Evolutionary conservation across 2,329 filamentous ascomycete species (phyloP), one percentile per base, ranked within the genome.

Genomic region (Talaromyces sp.): DNA sequence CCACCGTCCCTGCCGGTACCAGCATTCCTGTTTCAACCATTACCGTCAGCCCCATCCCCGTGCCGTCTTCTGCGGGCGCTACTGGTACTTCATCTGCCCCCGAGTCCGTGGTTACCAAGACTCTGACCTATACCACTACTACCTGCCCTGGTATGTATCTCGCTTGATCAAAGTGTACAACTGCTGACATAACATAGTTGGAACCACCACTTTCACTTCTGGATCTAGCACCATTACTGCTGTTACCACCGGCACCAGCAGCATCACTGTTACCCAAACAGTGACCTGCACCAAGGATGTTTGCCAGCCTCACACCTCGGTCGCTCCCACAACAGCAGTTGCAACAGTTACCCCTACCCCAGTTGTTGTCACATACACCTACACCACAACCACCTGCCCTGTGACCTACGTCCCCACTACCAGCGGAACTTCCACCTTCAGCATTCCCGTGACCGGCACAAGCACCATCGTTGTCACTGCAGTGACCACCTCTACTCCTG

Each of bases 391-490:
- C 13, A 67, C 65, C 3, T 67, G 65, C 33, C 65, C 65, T 62
- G 65, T 67, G 1, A 58, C 24, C 27, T 60, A 67, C 11, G 47
- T 39, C 13, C 62, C 65, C 35, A 59, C 63, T 14, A 64, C 63
- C 2, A 67, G 62, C 39, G 65, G 65, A 35, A 52, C 50, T 9
- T 60, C 65, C n/a, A 65, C 58, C 11, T 43, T 65, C 39, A 60
- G 58, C 19, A 27, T 62, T 16, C 63, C 65, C n/a, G 58, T 67
- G 22, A 67, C 65, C 6, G 58, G 60, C 41, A 67, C 65, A 22
- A 67, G 59, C 63, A 67, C 65, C 22, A 67, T 67, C 22, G 52
- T 49, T 6, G 63, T 67, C 13, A 67, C 65, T 41, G 35, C 62
- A 37, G 54, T 67, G 13, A 35, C 60, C 1, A 67, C 65, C 43